Evolutionary conservation across 768 basidiomycete species (phyloP), one percentile per base, ranked within the genome.

Genomic region (Boletus reticuloceps): DNA sequence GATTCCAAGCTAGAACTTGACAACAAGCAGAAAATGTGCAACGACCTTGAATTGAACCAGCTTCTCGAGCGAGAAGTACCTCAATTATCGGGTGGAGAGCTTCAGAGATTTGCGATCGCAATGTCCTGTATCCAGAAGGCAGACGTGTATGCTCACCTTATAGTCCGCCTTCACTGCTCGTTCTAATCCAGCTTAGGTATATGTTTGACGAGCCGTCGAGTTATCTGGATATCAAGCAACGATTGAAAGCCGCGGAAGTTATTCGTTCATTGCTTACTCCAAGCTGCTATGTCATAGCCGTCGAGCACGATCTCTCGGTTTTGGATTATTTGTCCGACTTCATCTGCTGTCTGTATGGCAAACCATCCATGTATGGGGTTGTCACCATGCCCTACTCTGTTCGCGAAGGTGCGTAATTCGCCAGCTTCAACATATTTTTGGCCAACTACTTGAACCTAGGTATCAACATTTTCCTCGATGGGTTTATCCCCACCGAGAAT

Each of bases 171-270:
- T 34, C 4, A 20, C 8, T 37, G 17, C 19, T 12, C 44, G 46
- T 50, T 22, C 56, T 62, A 44, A 50, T 60, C 9, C 19, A 54
- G 34, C 22, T 51, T 68, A 94, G 91, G 37, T 97, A 97, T 78
- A 98, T 98, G 94, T 98, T 98, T 68, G 94, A 98, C 77, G 97
- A 98, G 69, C 97, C 97, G 16, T 98, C 96, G 32, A 93, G 90
- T 78, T 99, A 98, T 70, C 82, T 99, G 61, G 97, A 99, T 78
- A 83, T 98, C 74, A 91, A 84, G 73, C 97, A 99, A 72, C 90
- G 97, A 66, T 75, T 99, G 62, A 89, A 85, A 67, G 97, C 97
- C 16, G 97, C 97, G 10, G 86, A 94, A 65, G 93, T 95, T 55
- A 98, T 99, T 59, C 93, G 97, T 44, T 82, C 84, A 29, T 77